Evolutionary conservation across 1,284 basidiomycete species (phyloP), one percentile per base, ranked within the genome.

Genomic region (Lentinus polychrous): DNA sequence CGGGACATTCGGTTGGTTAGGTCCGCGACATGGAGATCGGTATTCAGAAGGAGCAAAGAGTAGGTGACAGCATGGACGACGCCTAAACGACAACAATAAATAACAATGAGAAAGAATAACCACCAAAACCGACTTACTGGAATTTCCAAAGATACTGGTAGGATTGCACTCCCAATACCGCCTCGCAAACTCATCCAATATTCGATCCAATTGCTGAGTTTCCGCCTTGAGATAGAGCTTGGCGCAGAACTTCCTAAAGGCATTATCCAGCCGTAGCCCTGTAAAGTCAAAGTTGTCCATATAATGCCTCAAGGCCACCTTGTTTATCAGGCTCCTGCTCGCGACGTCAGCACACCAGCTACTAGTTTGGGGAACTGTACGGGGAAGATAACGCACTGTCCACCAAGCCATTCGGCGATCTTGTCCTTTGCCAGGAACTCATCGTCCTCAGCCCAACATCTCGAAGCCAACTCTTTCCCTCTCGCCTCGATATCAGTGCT

Each of bases 151-250:
- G 6, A 91, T 61, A 20, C 81, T 79, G 2, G 71, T 72, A 0
- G 89, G 86, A 63, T 99, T 98, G 64, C 91, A 94, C 45, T 93
- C 85, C 78, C 84, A 94, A 67, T 90, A 99, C 7, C 92, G 79
- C 40, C 82, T 73, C 53, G 88, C 90, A 60, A 99, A 98, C 52
- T 86, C 86, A 55, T 90, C 90, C 15, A 99, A 75, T 57, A 99
- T 96, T 37, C 95, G 84, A 66, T 99, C 96, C 34, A 99, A 86
- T 68, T 98, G 94, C 63, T 99, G 96, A 0, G 95, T 96, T 69
- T 99, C 95, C 1, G 86, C 95, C 63, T 93, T 94, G 50, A 99
- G 77, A 65, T 82, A 96, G 2, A 99, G 76, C 64, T 95, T 96
- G 18, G 82, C 81, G 64, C 94, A 98, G 3, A 99, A 71, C 22